Conservation (phyloP, 345 rosid species). For the Geranium rotundifolium region DNA sequence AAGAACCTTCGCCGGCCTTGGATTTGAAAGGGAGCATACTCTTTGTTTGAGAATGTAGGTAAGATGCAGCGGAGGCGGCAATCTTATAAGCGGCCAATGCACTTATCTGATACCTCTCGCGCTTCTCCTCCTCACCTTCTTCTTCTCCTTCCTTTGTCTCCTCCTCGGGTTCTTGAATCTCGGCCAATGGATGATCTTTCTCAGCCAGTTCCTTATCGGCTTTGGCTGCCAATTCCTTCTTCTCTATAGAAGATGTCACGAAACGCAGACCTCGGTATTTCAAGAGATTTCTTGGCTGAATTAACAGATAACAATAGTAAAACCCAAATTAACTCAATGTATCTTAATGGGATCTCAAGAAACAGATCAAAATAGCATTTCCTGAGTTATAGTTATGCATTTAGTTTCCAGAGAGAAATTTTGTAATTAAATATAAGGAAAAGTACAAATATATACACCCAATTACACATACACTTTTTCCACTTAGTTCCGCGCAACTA, state of each 20-base stretch:
- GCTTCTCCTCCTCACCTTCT: constrained; percentile 23
- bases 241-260: constrained; percentile 71
- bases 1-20: background rate
- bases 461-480: too few relatives aligned
- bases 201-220: constrained; percentile 10
- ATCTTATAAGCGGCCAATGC: constrained; percentile 65
- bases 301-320: background rate
- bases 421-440: too few relatives aligned
- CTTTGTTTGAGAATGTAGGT: constrained; percentile 60
- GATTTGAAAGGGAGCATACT: constrained; percentile 49
- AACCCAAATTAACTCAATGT: background rate
- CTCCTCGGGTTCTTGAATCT: constrained; percentile 27
- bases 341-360: too few relatives aligned
- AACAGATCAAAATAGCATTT: background rate
- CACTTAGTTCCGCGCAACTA: too few relatives aligned
- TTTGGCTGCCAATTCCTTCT: constrained; percentile 39
- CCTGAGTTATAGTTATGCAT: too few relatives aligned
- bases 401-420: too few relatives aligned
- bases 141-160: constrained; percentile 15
- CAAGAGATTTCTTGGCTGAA: constrained; percentile 57
- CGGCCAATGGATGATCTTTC: constrained; percentile 22
- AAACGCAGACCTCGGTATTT: constrained; percentile 45
- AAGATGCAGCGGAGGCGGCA: constrained; percentile 84
- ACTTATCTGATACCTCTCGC: constrained; percentile 27
- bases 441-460: too few relatives aligned